Evolutionary conservation across 2,329 filamentous ascomycete species (phyloP).

Genomic region (Colletotrichum lupini): DNA sequence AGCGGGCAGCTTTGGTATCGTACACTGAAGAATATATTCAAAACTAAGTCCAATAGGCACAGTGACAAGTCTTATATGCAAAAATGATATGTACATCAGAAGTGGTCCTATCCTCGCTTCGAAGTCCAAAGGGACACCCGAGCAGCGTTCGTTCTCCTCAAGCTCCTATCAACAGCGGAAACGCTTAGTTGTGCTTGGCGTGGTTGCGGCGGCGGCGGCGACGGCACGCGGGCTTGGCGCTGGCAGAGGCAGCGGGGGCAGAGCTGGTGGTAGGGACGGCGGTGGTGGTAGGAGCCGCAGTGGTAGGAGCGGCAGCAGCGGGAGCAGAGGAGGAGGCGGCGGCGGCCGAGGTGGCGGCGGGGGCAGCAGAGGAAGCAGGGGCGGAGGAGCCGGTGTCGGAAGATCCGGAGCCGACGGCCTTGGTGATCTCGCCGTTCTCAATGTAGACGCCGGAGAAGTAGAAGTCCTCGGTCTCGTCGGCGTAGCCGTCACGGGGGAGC

Average conservation of each 20-base stretch:
- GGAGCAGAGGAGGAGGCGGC: constrained; percentile 16
- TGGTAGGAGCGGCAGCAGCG: not conserved
- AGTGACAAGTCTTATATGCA: constrained; percentile 23
- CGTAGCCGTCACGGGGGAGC: constrained; percentile 67
- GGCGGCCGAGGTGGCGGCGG: constrained; percentile 4
- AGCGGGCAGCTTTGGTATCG: not conserved
- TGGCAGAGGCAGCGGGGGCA: constrained; percentile 13
- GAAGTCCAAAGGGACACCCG: not conserved
- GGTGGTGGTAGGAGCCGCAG: constrained; percentile 12
- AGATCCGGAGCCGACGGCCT: constrained; percentile 34
- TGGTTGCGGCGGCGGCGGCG: constrained; percentile 29
- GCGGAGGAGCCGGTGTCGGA: constrained; percentile 14
- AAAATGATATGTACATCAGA: constrained; percentile 31
- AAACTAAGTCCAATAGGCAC: constrained; percentile 24
- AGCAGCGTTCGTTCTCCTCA: not conserved
- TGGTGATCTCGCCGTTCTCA: constrained; percentile 58
- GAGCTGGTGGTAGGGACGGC: constrained; percentile 26
- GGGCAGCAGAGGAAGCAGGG: not conserved
- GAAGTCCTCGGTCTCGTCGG: constrained; percentile 71
- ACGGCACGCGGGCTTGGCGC: constrained; percentile 29
- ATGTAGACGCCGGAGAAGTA: constrained; percentile 80
- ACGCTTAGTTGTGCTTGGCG: constrained; percentile 28
- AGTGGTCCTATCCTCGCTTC: not conserved
- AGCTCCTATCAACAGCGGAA: not conserved
- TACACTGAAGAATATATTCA: constrained; percentile 28